phyloP scores from a whole-genome alignment of 2,329 filamentous ascomycete species.

The Sordariomycetes sp. region DNA sequence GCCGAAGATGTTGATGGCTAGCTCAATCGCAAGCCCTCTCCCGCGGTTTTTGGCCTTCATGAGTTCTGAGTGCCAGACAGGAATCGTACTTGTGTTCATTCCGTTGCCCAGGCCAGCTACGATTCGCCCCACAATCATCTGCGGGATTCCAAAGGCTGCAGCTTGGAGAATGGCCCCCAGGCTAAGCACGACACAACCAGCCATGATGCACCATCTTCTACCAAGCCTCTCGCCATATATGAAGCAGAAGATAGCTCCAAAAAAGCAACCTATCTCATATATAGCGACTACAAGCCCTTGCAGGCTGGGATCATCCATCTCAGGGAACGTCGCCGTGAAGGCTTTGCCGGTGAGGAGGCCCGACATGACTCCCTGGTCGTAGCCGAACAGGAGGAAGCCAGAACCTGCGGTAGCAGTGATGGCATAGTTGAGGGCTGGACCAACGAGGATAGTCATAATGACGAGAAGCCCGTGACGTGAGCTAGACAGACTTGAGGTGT shows the following conservation, averaged over 20 bases:
- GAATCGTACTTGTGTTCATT: constrained; percentile 9
- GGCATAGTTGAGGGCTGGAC: constrained; percentile 26
- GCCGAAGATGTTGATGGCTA: constrained; percentile 11
- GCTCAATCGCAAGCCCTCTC: constrained; percentile 28
- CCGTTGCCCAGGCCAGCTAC: constrained; percentile 31
- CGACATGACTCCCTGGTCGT: constrained; percentile 29
- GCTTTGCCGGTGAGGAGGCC: constrained; percentile 20
- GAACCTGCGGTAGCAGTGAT: constrained; percentile 23
- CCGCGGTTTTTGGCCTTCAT: constrained; percentile 32
- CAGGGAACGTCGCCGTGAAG: constrained; percentile 23
- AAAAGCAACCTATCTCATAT: constrained; percentile 38
- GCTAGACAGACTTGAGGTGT: no score
- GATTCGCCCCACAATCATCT: constrained; percentile 29
- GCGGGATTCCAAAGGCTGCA: constrained; percentile 24
- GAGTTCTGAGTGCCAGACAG: constrained; percentile 32
- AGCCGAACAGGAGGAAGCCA: constrained; percentile 25
- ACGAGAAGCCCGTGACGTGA: no score
- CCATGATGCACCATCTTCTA: constrained; percentile 22
- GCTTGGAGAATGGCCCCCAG: constrained; percentile 32
- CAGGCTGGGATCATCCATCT: constrained; percentile 28
- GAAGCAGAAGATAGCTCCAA: constrained; percentile 30
- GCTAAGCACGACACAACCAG: constrained; percentile 10
- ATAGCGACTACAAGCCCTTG: constrained; percentile 25
- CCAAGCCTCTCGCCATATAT: constrained; percentile 33
- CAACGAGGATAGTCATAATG: constrained; percentile 12